Evolutionary conservation across 2,329 filamentous ascomycete genomes (phyloP), one percentile per base, ranked within the genome.

Genomic region (Ophiostoma ips): DNA sequence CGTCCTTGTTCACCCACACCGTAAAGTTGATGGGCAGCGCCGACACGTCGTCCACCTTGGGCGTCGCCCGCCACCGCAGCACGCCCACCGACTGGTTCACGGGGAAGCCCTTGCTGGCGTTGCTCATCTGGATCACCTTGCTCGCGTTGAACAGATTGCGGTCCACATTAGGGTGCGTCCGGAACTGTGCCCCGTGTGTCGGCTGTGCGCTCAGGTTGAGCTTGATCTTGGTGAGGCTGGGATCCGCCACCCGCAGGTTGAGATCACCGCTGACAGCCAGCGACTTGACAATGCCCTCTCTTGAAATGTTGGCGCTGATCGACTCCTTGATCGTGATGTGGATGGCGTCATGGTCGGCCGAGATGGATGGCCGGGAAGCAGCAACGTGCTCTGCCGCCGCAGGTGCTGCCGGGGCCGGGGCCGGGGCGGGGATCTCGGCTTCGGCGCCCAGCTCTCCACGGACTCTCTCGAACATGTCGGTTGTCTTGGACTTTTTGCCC

Each of bases 401-500:
- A 5, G 52, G 15, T 2, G 52, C 34, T 61, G 64, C 74, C 67
- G 68, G 67, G 35, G 73, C 72, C 31, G 79, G 71, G 2, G 52
- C 49, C 16, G 90, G 81, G 24, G 94, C 73, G 35, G 87, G 87
- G 50, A 88, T 82, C 63, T 95, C 88, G 35, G 80, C 80, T 62
- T 94, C 87, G 35, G 83, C 76, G n/a, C 88, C 89, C 63, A 96
- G 75, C 57, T 96, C 90, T 53, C 86, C 87, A 57, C 88, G 83
- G 33, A 98, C 89, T 61, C 89, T 85, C 68, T 96, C 90, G 64
- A 94, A 96, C 75, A 96, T 95, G 65, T 94, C 90, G 30, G 85
- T 94, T 19, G 87, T 89, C 73, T 96, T 96, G 53, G 87, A 94
- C 71, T 98, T 98, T 74, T 96, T 96, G 68, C 92, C 92, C 51